phyloP scores from a whole-genome alignment of 345 rosid species.

The Corchorus olitorius region DNA sequence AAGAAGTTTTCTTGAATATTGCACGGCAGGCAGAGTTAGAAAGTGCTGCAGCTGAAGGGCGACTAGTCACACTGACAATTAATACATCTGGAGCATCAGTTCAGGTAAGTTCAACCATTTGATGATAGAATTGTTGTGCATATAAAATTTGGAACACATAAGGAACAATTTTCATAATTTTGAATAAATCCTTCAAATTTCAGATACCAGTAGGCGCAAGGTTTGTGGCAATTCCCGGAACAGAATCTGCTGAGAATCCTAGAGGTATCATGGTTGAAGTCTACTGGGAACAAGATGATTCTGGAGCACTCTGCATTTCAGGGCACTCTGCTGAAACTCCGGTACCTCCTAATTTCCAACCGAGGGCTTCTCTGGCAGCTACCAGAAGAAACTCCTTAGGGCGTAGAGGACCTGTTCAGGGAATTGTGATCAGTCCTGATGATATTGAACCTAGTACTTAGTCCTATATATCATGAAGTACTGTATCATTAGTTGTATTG shows the following conservation, averaged over 20 bases:
- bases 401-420: conserved; percentile 44
- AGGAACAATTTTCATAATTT: not conserved
- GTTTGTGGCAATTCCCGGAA: conserved; percentile 77
- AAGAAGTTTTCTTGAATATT: conserved; percentile 95
- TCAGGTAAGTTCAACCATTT: conserved; percentile 41
- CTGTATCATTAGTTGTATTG: not conserved
- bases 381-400: conserved; percentile 32
- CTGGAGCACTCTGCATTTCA: conserved; percentile 82
- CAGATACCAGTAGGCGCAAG: conserved; percentile 88
- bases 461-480: not conserved
- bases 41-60: conserved; percentile 78
- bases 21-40: conserved; percentile 93
- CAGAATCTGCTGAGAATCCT: conserved; percentile 59
- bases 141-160: not conserved
- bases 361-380: conserved; percentile 32
- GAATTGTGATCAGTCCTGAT: conserved; percentile 60
- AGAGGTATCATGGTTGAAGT: conserved; percentile 90
- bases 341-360: conserved; percentile 47
- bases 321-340: conserved; percentile 78
- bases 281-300: conserved; percentile 83
- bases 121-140: not conserved
- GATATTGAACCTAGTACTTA: conserved; percentile 29
- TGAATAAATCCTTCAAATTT: not conserved
- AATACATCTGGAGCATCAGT: conserved; percentile 61
- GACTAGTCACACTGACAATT: conserved; percentile 59